Percentiles rank a stretch among this genome's conserved stretches.
phyloP scores from a whole-genome alignment of 2,329 filamentous ascomycete species.

The Emericellopsis cladophorae region DNA sequence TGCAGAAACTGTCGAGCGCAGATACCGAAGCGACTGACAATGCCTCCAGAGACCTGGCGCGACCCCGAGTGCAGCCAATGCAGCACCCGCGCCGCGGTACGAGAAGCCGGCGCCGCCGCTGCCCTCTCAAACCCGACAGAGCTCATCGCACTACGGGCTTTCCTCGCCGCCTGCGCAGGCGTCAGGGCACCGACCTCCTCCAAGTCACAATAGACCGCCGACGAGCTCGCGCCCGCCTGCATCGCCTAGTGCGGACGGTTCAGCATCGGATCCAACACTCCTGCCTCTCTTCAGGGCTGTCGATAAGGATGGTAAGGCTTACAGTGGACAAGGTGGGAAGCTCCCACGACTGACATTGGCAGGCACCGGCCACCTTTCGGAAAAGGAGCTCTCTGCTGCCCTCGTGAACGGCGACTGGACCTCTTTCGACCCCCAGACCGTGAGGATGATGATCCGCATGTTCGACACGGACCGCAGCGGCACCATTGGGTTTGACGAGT shows the following conservation, averaged over 20 bases:
- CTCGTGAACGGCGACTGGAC: constrained; percentile 96
- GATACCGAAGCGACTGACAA: too few species aligned
- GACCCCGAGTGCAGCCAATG: neutral
- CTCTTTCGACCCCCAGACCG: constrained; percentile 83
- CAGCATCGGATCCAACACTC: constrained; percentile 55
- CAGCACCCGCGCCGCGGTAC: constrained; percentile 2
- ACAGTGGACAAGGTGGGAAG: neutral
- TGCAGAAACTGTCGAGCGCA: constrained; percentile 4
- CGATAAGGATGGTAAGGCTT: constrained; percentile 60
- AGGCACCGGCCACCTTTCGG: constrained; percentile 72
- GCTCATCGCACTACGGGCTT: constrained; percentile 18
- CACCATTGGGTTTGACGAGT: constrained; percentile 88
- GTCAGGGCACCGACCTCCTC: constrained; percentile 19
- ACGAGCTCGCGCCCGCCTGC: constrained; percentile 51
- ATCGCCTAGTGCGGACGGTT: constrained; percentile 41
- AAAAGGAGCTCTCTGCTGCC: constrained; percentile 75
- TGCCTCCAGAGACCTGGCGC: constrained; percentile 1
- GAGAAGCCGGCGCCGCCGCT: constrained; percentile 9
- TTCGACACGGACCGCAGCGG: constrained; percentile 88
- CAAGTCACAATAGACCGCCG: constrained; percentile 35
- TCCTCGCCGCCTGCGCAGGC: constrained; percentile 1
- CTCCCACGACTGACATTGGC: neutral
- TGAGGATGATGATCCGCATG: constrained; percentile 99
- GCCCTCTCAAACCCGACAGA: constrained; percentile 23
- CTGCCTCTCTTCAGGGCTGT: constrained; percentile 82